phyloP scores from a whole-genome alignment of 371 early-diverging fungal genomes.

The Mucor velutinosus region DNA sequence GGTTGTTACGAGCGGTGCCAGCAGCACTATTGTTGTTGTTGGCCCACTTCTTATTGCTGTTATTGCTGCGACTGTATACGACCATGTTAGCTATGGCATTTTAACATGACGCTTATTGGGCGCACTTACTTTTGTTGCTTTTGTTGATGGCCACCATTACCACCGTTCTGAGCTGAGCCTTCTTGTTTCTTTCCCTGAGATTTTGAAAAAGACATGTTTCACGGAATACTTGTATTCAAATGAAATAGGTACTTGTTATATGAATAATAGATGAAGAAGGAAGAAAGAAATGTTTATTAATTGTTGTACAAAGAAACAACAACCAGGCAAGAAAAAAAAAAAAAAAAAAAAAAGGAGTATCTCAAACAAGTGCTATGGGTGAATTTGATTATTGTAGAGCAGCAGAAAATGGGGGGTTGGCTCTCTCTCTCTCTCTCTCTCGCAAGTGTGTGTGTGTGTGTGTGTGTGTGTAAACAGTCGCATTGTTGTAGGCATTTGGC shows the following conservation, averaged over 20 bases:
- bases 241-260: not conserved
- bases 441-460: not conserved
- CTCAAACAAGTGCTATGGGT: not conserved
- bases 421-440: not conserved
- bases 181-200: conserved; percentile 45
- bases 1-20: conserved; percentile 5
- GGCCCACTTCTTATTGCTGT: conserved; percentile 38
- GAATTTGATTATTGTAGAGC: not conserved
- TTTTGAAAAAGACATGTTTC: conserved; percentile 29
- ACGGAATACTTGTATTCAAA: not conserved
- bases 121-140: conserved; percentile 13
- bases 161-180: conserved; percentile 15
- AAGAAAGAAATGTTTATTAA: not conserved
- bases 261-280: not conserved
- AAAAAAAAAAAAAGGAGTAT: conserved; percentile 4
- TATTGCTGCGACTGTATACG: conserved; percentile 31
- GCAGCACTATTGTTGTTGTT: conserved; percentile 10
- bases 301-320: conserved; percentile 5
- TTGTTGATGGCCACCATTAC: conserved; percentile 4
- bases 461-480: not conserved
- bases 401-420: not conserved
- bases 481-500: not conserved
- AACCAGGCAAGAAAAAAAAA: not conserved
- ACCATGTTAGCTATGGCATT: not conserved
- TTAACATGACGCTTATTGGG: not conserved